phyloP scores from a whole-genome alignment of 2,329 filamentous ascomycete species.

The Trichoderma sp. region DNA sequence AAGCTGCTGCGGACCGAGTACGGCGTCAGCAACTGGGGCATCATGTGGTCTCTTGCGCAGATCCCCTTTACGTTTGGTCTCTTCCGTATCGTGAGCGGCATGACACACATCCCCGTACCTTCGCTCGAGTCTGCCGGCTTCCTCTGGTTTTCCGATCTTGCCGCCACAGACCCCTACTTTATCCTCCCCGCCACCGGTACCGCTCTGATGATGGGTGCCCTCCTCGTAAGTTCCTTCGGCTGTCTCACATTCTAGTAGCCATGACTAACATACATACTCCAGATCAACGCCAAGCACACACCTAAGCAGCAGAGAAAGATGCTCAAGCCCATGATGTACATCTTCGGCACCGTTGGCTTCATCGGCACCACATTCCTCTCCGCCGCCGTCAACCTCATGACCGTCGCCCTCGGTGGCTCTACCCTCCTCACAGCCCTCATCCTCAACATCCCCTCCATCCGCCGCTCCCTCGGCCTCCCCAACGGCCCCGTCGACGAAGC shows the following conservation, averaged over 20 bases:
- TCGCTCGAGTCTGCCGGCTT: constrained; percentile 68
- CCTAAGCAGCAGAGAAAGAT: constrained; percentile 36
- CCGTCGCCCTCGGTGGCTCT: constrained; percentile 40
- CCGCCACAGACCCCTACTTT: constrained; percentile 72
- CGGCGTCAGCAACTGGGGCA: constrained; percentile 33
- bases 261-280: constrained; percentile 21
- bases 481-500: constrained; percentile 29
- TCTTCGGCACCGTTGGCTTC: constrained; percentile 46
- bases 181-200: constrained; percentile 66
- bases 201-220: constrained; percentile 53
- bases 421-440: constrained; percentile 38
- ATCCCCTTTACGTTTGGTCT: constrained; percentile 75
- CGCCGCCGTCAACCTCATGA: constrained; percentile 50
- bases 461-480: constrained; percentile 40
- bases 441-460: constrained; percentile 40
- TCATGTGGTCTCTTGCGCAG: constrained; percentile 43
- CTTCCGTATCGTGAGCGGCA: constrained; percentile 73
- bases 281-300: constrained; percentile 39
- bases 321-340: constrained; percentile 42
- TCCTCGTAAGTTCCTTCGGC: constrained; percentile 44
- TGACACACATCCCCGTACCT: constrained; percentile 77
- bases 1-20: constrained; percentile 40
- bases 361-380: constrained; percentile 48
- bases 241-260: too few species aligned
- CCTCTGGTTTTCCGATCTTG: constrained; percentile 78